These are phyloP conservation scores for Platanthera zijinensis DNA, from an alignment of 106 monocot genomes.

Conservation along the genomic window DNA sequence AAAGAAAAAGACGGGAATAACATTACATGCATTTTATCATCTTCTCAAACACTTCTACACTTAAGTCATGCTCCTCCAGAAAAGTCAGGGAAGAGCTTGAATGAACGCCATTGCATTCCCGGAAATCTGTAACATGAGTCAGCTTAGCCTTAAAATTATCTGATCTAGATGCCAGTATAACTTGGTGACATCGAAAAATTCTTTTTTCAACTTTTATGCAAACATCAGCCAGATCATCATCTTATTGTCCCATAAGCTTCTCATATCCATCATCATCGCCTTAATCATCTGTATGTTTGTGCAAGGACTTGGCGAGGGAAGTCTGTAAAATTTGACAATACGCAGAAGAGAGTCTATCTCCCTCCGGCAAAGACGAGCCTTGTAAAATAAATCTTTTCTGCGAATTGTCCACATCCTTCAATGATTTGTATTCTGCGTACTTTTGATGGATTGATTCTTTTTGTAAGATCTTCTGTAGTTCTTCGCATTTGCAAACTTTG, in stretches of 20 bases:
- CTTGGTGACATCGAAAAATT: slow-evolving; percentile 82
- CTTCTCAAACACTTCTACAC: slow-evolving; percentile 76
- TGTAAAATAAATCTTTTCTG: slow-evolving; percentile 90
- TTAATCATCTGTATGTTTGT: slow-evolving; percentile 3
- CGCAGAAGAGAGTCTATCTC: slow-evolving; percentile 78
- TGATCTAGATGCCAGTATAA: slow-evolving; percentile 81
- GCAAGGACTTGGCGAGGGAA: slow-evolving; percentile 52
- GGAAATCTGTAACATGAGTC: slow-evolving; percentile 72
- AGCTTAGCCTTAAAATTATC: slow-evolving; percentile 94
- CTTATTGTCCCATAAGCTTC: slow-evolving; percentile 6
- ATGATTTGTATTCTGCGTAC: slow-evolving; percentile 70
- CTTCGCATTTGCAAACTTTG: no score
- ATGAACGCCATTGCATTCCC: slow-evolving; percentile 52
- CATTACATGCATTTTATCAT: slow-evolving; percentile 91
- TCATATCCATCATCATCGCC: slow-evolving; percentile 18
- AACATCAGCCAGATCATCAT: slow-evolving; percentile 76
- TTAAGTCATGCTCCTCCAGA: slow-evolving; percentile 86
- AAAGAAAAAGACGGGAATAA: not conserved
- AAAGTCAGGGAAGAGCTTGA: slow-evolving; percentile 39
- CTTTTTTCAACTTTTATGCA: slow-evolving; percentile 64
- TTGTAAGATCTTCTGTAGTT: no score
- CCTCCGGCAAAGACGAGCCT: slow-evolving; percentile 62
- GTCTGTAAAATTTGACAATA: slow-evolving; percentile 47
- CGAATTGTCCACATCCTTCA: slow-evolving; percentile 76
- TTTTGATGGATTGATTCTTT: slow-evolving; percentile 71